A percentile compares a stretch with the other conserved stretches of the same genome.
Evolutionary conservation across 805 yeast species (phyloP).

Genomic region (Candida morakotiae): DNA sequence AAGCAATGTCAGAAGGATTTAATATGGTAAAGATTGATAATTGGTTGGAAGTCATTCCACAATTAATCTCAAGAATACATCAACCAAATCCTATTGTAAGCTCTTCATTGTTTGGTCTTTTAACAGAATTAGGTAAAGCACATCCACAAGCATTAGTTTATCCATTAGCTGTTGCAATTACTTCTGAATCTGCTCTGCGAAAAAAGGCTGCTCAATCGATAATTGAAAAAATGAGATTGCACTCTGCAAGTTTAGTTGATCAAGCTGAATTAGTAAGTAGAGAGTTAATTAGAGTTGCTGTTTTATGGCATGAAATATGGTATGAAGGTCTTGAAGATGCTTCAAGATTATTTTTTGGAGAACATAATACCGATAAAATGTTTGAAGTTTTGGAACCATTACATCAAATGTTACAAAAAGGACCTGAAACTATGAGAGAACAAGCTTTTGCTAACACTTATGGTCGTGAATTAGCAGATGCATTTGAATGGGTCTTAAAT

Average conservation of each 20-base stretch:
- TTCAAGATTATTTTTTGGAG: conserved; percentile 87
- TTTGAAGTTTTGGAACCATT: conserved; percentile 84
- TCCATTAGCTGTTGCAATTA: conserved; percentile 93
- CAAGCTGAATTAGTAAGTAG: conserved; percentile 94
- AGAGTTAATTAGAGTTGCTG: conserved; percentile 91
- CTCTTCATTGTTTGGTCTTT: conserved; percentile 68
- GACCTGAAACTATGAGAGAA: conserved; percentile 91
- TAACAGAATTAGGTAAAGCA: conserved; percentile 86
- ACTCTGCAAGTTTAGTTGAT: conserved; percentile 77
- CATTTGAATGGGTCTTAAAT: conserved; percentile 88
- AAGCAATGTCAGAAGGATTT: conserved; percentile 87
- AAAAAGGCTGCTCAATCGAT: conserved; percentile 90
- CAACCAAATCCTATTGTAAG: conserved; percentile 88
- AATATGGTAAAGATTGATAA: conserved; percentile 84
- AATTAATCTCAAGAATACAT: conserved; percentile 91
- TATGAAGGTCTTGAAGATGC: conserved; percentile 97
- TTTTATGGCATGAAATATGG: conserved; percentile 97
- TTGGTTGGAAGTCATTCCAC: conserved; percentile 96
- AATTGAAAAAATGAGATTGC: conserved; percentile 87
- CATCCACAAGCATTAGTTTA: conserved; percentile 97
- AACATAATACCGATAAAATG: conserved; percentile 93
- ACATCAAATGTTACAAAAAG: conserved; percentile 76
- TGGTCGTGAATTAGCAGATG: conserved; percentile 89
- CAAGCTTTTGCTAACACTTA: conserved; percentile 89
- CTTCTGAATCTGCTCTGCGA: conserved; percentile 85